phyloP scores from a whole-genome alignment of 1,284 basidiomycete genomes.

The Puccinia novopanici region DNA sequence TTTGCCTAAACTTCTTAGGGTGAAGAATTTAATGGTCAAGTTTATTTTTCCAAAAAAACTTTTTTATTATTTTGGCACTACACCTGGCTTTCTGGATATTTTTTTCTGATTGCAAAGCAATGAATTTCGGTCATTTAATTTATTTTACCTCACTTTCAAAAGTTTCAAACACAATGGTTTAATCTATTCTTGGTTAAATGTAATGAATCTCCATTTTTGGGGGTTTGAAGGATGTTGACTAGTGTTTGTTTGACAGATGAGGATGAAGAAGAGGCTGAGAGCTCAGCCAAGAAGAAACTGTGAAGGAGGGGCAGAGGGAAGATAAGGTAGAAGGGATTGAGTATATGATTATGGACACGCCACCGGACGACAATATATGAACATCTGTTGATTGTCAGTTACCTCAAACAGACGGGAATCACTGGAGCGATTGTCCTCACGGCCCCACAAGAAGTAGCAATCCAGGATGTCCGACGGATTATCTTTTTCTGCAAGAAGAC shows the following conservation, averaged over 20 bases:
- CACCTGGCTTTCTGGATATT: no score
- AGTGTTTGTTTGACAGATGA: slow-evolving; percentile 70
- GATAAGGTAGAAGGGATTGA: slow-evolving; percentile 65
- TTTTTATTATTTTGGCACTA: no score
- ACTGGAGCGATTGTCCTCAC: slow-evolving; percentile 97
- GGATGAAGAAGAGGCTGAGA: slow-evolving; percentile 54
- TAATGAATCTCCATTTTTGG: no score
- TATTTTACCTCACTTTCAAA: no score
- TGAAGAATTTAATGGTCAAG: no score
- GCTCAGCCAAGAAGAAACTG: slow-evolving; percentile 52
- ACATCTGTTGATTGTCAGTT: slow-evolving; percentile 90
- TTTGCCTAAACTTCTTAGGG: no score
- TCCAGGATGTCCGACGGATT: slow-evolving; percentile 95
- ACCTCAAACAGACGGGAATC: slow-evolving; percentile 89
- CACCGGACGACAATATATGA: slow-evolving; percentile 97
- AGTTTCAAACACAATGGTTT: no score
- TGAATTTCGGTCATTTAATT: no score
- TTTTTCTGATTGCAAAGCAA: no score
- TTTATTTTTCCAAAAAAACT: no score
- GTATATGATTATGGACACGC: slow-evolving; percentile 94
- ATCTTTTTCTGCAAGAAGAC: slow-evolving; percentile 97
- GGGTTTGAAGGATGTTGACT: slow-evolving; percentile 99
- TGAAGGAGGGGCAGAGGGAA: background rate
- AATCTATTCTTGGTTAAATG: no score
- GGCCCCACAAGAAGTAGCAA: slow-evolving; percentile 94